Conservation (phyloP, 495 filamentous ascomycete genomes). For the Xylaria telfairii region DNA sequence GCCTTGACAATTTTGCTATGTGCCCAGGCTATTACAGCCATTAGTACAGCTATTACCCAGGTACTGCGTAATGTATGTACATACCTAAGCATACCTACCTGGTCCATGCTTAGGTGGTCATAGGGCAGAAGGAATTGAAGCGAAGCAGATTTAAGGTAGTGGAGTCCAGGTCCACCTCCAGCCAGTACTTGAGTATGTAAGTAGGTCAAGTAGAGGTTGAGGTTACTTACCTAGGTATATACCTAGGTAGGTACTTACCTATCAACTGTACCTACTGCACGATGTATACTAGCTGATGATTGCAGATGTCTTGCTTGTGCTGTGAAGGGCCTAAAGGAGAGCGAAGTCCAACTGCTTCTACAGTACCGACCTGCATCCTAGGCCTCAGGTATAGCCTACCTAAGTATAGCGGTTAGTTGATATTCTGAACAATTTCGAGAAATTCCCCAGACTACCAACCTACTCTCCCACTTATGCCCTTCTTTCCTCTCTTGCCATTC, state of each 20-base stretch:
- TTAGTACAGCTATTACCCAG: too few relatives aligned
- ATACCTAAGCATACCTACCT: too few relatives aligned
- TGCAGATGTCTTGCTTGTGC: too few relatives aligned
- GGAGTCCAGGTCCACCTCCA: neutral
- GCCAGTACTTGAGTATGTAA: too few relatives aligned
- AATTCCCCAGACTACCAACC: neutral
- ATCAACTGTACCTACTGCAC: too few relatives aligned
- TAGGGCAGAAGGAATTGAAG: slow-evolving; percentile 9
- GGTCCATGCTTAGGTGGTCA: neutral
- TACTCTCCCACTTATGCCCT: neutral
- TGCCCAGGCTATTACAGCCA: too few relatives aligned
- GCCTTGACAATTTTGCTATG: neutral
- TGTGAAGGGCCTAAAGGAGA: neutral
- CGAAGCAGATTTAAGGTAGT: neutral
- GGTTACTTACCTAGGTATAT: neutral
- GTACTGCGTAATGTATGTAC: too few relatives aligned
- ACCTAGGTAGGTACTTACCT: too few relatives aligned
- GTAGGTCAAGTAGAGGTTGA: too few relatives aligned
- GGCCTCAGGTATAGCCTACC: neutral
- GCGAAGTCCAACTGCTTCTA: neutral
- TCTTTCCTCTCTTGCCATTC: neutral
- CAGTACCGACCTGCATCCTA: neutral
- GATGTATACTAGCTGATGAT: too few relatives aligned
- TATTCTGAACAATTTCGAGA: neutral
- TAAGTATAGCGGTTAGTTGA: neutral